Evolutionary conservation across 306 rosid genomes (phyloP).

Genomic region (Lathyrus oleraceus): DNA sequence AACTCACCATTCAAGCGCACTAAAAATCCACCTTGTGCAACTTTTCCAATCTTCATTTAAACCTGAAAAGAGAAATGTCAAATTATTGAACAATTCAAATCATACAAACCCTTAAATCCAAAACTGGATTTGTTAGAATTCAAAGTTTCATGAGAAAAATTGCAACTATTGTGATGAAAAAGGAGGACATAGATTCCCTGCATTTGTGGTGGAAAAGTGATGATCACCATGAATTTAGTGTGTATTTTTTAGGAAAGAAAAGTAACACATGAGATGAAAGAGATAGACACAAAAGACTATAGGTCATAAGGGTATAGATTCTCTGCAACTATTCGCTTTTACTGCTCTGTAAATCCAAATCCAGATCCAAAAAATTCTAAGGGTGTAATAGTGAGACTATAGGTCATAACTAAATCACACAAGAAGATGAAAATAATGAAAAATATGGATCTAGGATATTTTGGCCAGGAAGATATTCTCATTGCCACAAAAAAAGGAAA

Average conservation of each 20-base stretch:
- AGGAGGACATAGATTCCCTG: neutral
- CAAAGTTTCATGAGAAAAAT: neutral
- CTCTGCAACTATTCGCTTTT: too few relatives aligned
- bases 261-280: too few relatives aligned
- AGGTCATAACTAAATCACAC: neutral
- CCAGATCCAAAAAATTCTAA: neutral
- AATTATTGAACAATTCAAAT: slow-evolving; percentile 19
- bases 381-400: neutral
- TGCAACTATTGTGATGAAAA: slow-evolving; percentile 2
- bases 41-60: neutral
- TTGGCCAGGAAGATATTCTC: slow-evolving; percentile 5
- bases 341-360: too few relatives aligned
- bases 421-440: slow-evolving; percentile 2
- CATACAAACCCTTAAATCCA: neutral
- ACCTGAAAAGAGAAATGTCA: slow-evolving; percentile 46
- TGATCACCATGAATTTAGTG: too few relatives aligned
- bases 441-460: slow-evolving; percentile 22
- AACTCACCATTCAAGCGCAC: slow-evolving; percentile 31
- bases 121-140: neutral
- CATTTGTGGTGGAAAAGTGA: too few relatives aligned
- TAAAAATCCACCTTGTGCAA: neutral
- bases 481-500: neutral
- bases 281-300: too few relatives aligned
- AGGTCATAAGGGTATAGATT: too few relatives aligned
- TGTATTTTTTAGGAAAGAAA: too few relatives aligned